Percentiles rank a stretch among this genome's conserved stretches.
Evolutionary conservation across 2,329 filamentous ascomycete species (phyloP).

Genomic region (Chaetomium strumarium): DNA sequence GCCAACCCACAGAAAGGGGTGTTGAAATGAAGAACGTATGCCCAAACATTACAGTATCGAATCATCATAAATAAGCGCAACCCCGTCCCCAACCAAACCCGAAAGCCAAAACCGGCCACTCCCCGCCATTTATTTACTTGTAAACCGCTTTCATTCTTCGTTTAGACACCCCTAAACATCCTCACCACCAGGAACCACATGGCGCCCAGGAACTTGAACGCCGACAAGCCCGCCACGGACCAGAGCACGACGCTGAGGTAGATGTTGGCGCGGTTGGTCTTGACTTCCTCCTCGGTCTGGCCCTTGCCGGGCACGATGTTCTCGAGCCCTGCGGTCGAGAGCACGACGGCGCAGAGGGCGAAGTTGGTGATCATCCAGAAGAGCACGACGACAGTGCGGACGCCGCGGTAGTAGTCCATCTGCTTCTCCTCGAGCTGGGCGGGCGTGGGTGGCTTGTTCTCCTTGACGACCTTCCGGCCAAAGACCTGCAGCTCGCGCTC

Average conservation of each 20-base stretch:
- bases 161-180: conserved; percentile 68
- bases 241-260: conserved; percentile 86
- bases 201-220: conserved; percentile 81
- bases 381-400: conserved; percentile 84
- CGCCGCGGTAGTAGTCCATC: conserved; percentile 97
- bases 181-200: conserved; percentile 89
- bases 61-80: too few relatives aligned
- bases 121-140: not conserved
- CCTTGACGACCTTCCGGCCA: conserved; percentile 64
- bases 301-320: conserved; percentile 46
- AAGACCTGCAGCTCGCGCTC: conserved; percentile 76
- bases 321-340: conserved; percentile 79
- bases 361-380: conserved; percentile 98
- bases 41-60: too few relatives aligned
- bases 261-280: conserved; percentile 58
- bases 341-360: conserved; percentile 75
- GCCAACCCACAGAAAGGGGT: too few relatives aligned
- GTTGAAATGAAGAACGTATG: too few relatives aligned
- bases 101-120: not conserved
- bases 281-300: conserved; percentile 37
- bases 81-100: too few relatives aligned
- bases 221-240: conserved; percentile 77
- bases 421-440: conserved; percentile 68
- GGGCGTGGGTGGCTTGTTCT: conserved; percentile 55
- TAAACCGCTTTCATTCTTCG: not conserved